These are phyloP conservation scores for Spinacia oleracea DNA, from an alignment of 179 eudicot species.

Conservation along the genomic window DNA sequence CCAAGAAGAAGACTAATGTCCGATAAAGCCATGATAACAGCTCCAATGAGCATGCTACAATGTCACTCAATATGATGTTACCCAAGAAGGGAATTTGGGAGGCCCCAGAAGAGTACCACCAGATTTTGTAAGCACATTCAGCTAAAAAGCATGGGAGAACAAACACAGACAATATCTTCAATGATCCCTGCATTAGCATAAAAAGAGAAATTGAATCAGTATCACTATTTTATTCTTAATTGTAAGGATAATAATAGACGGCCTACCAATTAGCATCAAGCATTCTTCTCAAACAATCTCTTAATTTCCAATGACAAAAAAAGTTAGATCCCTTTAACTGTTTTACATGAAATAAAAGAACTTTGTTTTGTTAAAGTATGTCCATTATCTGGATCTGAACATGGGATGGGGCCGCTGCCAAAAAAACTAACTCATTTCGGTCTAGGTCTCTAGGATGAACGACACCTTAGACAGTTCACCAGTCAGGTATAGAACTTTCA, in stretches of 20 bases:
- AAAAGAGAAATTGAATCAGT: background rate
- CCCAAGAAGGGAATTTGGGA: conserved; percentile 76
- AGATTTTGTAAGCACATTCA: conserved; percentile 79
- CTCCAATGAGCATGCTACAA: conserved; percentile 71
- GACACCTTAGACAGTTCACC: background rate
- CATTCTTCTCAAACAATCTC: background rate
- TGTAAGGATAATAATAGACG: conserved; percentile 1
- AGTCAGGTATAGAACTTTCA: no score
- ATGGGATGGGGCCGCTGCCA: no score
- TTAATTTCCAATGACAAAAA: conserved; percentile 2
- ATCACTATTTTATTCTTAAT: background rate
- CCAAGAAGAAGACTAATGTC: conserved; percentile 79
- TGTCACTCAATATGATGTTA: conserved; percentile 55
- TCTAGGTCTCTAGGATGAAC: background rate
- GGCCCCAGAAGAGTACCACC: conserved; percentile 92
- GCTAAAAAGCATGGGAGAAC: conserved; percentile 78
- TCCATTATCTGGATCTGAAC: background rate
- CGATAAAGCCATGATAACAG: conserved; percentile 91
- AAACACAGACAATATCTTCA: conserved; percentile 65
- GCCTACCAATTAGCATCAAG: conserved; percentile 18
- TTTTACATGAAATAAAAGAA: background rate
- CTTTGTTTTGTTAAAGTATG: background rate
- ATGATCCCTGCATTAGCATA: conserved; percentile 60
- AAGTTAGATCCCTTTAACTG: background rate
- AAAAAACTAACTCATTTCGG: background rate